These are phyloP conservation scores for Blastobotrys illinoisensis DNA, from an alignment of 1,139 yeast species.

Conservation along the genomic window DNA sequence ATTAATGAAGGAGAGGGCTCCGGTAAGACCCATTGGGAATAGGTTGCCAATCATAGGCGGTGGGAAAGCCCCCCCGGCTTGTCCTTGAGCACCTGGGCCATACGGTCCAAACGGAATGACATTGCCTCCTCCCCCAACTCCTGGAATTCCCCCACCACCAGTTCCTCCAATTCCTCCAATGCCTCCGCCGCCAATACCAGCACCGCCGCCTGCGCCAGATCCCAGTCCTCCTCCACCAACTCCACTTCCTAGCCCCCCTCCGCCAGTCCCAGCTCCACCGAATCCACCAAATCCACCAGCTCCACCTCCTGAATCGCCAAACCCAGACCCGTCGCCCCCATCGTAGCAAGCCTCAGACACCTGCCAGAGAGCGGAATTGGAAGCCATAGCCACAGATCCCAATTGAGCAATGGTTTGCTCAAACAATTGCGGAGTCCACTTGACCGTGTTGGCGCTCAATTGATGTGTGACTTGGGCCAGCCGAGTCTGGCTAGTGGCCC, in stretches of 20 bases:
- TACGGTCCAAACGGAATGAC: background rate
- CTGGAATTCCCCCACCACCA: background rate
- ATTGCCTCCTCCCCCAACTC: background rate
- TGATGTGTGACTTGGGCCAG: background rate
- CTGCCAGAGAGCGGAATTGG: constrained; percentile 16
- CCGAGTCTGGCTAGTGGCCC: background rate
- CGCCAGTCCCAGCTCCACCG: background rate
- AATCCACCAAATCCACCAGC: background rate
- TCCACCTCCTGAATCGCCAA: background rate
- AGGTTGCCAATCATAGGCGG: constrained; percentile 9
- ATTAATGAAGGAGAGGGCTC: constrained; percentile 6
- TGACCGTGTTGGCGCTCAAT: background rate
- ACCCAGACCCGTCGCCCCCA: background rate
- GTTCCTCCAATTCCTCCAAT: background rate
- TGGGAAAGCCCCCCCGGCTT: background rate
- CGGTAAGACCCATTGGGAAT: constrained; percentile 12
- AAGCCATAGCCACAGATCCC: constrained; percentile 2
- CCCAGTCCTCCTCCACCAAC: background rate
- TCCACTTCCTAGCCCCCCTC: background rate
- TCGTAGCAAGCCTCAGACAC: constrained; percentile 14
- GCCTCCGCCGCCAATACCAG: background rate
- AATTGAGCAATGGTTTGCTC: background rate
- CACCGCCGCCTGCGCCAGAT: background rate
- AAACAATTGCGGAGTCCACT: background rate
- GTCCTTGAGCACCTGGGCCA: background rate